Evolutionary conservation across 1,284 basidiomycete genomes (phyloP).

Genomic region (Rhodofomes roseus): DNA sequence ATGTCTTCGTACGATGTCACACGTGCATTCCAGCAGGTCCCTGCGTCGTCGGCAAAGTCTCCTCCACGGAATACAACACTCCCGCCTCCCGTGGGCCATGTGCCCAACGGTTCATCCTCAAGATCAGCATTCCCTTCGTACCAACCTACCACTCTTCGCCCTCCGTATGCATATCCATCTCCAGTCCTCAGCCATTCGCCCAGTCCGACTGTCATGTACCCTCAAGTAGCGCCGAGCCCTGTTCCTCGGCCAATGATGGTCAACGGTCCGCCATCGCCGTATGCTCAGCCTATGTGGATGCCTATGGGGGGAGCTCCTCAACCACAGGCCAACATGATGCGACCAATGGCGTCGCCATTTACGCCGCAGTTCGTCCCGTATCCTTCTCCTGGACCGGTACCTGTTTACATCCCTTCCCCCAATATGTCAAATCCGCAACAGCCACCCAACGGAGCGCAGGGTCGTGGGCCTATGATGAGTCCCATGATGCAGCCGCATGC

Average conservation of each 20-base stretch:
- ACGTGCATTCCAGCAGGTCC: constrained; percentile 79
- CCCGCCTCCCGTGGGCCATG: constrained; percentile 40
- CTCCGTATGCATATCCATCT: constrained; percentile 57
- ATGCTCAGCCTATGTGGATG: constrained; percentile 66
- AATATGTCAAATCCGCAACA: constrained; percentile 44
- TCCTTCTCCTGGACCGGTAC: constrained; percentile 43
- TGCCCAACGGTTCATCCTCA: constrained; percentile 34
- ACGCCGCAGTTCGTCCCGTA: constrained; percentile 61
- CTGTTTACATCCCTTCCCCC: constrained; percentile 33
- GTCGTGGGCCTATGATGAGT: constrained; percentile 58
- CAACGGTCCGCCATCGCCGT: constrained; percentile 56
- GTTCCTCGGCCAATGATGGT: constrained; percentile 56
- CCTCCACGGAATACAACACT: constrained; percentile 43
- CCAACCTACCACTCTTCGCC: constrained; percentile 40
- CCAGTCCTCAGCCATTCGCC: constrained; percentile 70
- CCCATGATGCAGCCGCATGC: constrained; percentile 55
- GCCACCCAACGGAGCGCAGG: constrained; percentile 38
- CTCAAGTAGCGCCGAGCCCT: constrained; percentile 55
- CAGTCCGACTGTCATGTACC: constrained; percentile 58
- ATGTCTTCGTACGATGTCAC: constrained; percentile 80
- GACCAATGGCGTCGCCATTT: constrained; percentile 60
- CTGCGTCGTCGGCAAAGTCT: constrained; percentile 44
- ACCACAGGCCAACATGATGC: constrained; percentile 48
- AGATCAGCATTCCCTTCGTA: constrained; percentile 33
- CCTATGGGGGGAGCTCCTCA: constrained; percentile 45